Evolutionary conservation across 2,329 filamentous ascomycete species (phyloP), one percentile per base, ranked within the genome.

Genomic region (Fusarium buxicola): DNA sequence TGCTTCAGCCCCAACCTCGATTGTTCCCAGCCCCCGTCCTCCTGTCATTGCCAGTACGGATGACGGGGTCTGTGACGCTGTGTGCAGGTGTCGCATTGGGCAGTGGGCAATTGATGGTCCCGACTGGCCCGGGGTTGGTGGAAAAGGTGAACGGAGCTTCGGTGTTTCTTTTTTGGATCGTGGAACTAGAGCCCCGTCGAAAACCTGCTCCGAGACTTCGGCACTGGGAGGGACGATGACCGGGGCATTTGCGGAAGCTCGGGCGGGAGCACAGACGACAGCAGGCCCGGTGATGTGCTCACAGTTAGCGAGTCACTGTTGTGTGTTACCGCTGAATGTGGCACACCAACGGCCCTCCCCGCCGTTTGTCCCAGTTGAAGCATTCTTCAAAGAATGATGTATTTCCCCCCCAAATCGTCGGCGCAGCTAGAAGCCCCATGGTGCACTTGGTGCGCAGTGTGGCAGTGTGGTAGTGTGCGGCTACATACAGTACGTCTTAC

Each of bases 41-140:
- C 21, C 41, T n/a, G 25, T 45, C 47, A 35, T 44, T 13, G 47
- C 38, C 35, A 52, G 49, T 58, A 51, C 41, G 44, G 38, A 35
- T 51, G 36, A 50, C 47, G 21, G 21, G n/a, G 36, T 41, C 18
- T 50, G 35, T 32, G 21, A 35, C 25, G 24, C 25, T 11, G 18
- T 41, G 38, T 32, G 45, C 40, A 28, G 16, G 39, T 35, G 11
- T 25, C 43, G 25, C 50, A 36, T 28, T 11, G 44, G 54, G 36
- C 43, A 46, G 41, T 49, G 58, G 60, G 35, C 52, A 52, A 53
- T 43, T 54, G 47, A 43, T 63, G 53, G 60, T 15, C 44, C 50
- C 34, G 55, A 58, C 49, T 48, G 18, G 24, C 24, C 30, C 52
- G 32, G 34, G 44, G 45, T 43, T 43, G 30, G 36, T 38, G 45